Conservation (phyloP, 345 rosid species). For the Citrus inodora region DNA sequence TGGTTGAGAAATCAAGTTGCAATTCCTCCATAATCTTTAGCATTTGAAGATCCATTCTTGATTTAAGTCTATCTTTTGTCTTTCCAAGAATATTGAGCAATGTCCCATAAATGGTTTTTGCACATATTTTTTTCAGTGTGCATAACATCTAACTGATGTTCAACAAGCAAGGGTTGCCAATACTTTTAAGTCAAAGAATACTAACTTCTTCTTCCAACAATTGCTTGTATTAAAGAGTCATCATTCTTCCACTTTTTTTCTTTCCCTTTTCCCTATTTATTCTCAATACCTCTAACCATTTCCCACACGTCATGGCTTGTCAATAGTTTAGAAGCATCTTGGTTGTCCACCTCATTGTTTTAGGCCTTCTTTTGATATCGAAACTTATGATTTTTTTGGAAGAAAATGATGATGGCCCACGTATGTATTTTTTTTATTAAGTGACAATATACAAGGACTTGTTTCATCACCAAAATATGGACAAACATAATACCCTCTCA, state of each 20-base stretch:
- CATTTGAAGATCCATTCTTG: background rate
- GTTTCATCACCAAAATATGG: background rate
- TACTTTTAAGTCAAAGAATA: background rate
- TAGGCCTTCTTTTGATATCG: background rate
- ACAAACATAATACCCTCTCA: background rate
- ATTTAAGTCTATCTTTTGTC: background rate
- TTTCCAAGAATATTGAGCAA: background rate
- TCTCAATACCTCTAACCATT: background rate
- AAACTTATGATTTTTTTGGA: background rate
- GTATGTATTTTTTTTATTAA: background rate
- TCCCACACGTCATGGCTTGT: too few species aligned
- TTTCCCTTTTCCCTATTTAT: too few species aligned
- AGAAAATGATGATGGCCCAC: background rate
- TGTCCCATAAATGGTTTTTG: background rate
- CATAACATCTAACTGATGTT: background rate
- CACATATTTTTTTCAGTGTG: background rate
- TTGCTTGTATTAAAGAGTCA: too few species aligned
- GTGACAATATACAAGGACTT: background rate
- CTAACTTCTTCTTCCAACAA: background rate
- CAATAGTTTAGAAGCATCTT: background rate
- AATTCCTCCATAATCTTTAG: background rate
- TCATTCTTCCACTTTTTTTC: background rate
- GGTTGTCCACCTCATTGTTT: background rate
- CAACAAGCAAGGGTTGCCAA: background rate
- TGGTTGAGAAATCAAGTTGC: too few species aligned